These are phyloP conservation scores for Globisporangium acanthophoron DNA, from an alignment of 352 stramenopile genomes.

Conservation along the genomic window DNA sequence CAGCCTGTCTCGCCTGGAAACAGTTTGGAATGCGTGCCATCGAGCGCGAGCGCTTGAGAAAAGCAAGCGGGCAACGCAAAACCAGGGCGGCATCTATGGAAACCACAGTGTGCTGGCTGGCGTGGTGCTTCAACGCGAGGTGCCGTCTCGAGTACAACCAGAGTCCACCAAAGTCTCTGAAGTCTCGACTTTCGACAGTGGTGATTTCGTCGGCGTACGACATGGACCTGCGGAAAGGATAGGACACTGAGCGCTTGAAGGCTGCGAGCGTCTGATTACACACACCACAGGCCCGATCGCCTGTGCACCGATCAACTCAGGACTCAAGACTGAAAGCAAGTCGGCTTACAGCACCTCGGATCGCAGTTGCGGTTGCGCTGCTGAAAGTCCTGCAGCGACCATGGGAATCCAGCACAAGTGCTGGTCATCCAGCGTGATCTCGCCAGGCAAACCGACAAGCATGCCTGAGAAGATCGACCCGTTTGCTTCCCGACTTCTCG, in stretches of 20 bases:
- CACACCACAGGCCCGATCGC: neutral
- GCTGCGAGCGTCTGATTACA: neutral
- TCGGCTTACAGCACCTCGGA: neutral
- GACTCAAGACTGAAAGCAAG: neutral
- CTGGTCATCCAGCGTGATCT: neutral
- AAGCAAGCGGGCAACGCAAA: neutral
- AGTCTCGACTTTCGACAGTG: neutral
- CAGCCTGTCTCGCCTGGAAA: neutral
- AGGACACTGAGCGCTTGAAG: neutral
- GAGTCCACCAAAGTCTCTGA: neutral
- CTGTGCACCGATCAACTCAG: neutral
- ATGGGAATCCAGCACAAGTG: too few species aligned
- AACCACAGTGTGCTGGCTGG: neutral
- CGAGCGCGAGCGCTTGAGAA: neutral
- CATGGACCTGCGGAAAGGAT: slow-evolving; percentile 5
- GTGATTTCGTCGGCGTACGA: slow-evolving; percentile 3
- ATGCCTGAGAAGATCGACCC: too few species aligned
- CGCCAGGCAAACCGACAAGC: neutral
- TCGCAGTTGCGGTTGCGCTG: neutral
- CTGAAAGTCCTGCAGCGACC: neutral
- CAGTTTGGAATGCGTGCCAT: too few species aligned
- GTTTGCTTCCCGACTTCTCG: too few species aligned
- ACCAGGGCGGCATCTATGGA: neutral
- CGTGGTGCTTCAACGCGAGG: neutral
- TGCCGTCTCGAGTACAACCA: neutral